phyloP scores from a whole-genome alignment of 352 stramenopile genomes.

The Pilasporangium apinafurcum region DNA sequence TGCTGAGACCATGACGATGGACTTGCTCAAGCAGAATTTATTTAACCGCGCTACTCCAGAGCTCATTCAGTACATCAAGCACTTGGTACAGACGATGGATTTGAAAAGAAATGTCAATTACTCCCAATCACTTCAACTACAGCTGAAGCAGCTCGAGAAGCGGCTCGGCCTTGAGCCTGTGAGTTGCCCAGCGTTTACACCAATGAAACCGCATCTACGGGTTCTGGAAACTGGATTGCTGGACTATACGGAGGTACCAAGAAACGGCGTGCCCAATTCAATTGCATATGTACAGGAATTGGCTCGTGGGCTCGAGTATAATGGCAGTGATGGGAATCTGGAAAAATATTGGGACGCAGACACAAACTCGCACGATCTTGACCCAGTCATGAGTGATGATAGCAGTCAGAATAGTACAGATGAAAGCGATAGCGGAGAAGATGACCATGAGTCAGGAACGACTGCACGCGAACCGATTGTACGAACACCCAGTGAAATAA shows the following conservation, averaged over 20 bases:
- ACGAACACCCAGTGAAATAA: too few relatives aligned
- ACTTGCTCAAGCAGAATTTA: slow-evolving; percentile 55
- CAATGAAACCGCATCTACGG: slow-evolving; percentile 36
- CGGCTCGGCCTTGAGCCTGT: slow-evolving; percentile 53
- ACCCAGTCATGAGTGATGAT: slow-evolving; percentile 8
- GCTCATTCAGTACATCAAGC: slow-evolving; percentile 40
- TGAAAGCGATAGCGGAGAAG: slow-evolving; percentile 34
- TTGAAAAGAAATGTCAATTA: slow-evolving; percentile 33
- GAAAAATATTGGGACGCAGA: too few relatives aligned
- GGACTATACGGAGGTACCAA: slow-evolving; percentile 48
- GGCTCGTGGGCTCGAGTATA: slow-evolving; percentile 54
- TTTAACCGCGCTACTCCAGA: slow-evolving; percentile 70
- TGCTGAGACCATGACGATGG: slow-evolving; percentile 14
- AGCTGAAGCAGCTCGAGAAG: slow-evolving; percentile 52
- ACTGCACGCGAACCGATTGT: slow-evolving; percentile 9
- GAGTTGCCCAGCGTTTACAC: slow-evolving; percentile 46
- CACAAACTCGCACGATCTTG: slow-evolving; percentile 8
- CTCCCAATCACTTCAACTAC: slow-evolving; percentile 41
- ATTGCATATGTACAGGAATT: slow-evolving; percentile 68
- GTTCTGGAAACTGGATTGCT: slow-evolving; percentile 46
- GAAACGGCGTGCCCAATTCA: slow-evolving; percentile 39
- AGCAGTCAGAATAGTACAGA: slow-evolving; percentile 31
- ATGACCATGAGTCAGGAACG: too few relatives aligned
- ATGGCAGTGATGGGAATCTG: too few relatives aligned
- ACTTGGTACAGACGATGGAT: slow-evolving; percentile 36